phyloP scores from a whole-genome alignment of 805 yeast species.

The Ogataea pini region DNA sequence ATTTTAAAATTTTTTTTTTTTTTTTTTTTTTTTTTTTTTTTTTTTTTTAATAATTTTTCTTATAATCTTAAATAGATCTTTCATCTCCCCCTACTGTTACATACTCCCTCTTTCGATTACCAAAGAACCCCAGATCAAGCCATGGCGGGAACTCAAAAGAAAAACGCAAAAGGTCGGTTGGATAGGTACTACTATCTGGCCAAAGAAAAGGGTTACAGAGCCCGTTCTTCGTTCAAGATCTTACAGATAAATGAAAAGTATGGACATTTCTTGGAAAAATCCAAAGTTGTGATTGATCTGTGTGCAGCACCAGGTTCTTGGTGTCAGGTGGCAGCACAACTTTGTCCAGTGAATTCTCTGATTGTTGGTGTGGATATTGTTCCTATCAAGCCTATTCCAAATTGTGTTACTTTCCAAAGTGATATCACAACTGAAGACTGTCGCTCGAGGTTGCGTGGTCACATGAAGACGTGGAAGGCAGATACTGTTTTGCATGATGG shows the following conservation, averaged over 20 bases:
- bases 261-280: slow-evolving; percentile 91
- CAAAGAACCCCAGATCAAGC: not conserved
- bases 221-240: slow-evolving; percentile 96
- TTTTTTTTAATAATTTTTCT: not conserved
- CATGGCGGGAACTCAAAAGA: slow-evolving; percentile 82
- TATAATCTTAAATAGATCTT: too few relatives aligned
- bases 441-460: slow-evolving; percentile 89
- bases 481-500: slow-evolving; percentile 98
- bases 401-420: slow-evolving; percentile 89
- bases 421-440: slow-evolving; percentile 99
- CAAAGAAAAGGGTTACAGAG: slow-evolving; percentile 97
- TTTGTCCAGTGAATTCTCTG: slow-evolving; percentile 89
- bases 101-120: too few relatives aligned
- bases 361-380: slow-evolving; percentile 99
- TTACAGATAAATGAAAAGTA: slow-evolving; percentile 94
- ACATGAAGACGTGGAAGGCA: slow-evolving; percentile 98
- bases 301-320: slow-evolving; percentile 99
- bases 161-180: slow-evolving; percentile 97
- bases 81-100: too few relatives aligned
- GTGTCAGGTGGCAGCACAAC: slow-evolving; percentile 97
- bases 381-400: slow-evolving; percentile 95
- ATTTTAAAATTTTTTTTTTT: not conserved
- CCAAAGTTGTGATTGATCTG: slow-evolving; percentile 93
- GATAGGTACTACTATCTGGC: slow-evolving; percentile 96
- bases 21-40: slow-evolving; percentile 4